Base-by-base conservation (phyloP, 495 filamentous ascomycete genomes). In the Daldinia grandis region DNA sequence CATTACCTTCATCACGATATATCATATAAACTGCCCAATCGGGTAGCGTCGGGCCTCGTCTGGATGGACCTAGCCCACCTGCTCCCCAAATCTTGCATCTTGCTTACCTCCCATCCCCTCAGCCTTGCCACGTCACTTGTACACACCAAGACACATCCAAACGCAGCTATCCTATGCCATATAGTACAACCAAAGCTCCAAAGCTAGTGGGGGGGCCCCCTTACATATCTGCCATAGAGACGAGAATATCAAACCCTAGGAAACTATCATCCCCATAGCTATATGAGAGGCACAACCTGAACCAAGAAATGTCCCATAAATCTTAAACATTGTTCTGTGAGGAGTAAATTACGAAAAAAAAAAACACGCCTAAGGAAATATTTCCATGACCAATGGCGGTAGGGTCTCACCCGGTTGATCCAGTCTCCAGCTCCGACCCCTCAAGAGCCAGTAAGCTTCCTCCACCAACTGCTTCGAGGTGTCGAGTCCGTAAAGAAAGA, bases 381-480 rank as follows among this genome's bases (percentile, higher is more conserved):
- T 33, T 42, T 28, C 53, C 27, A 33, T 17, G 28, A 14, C 64
- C 51, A 31, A 24, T 51, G 8, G 8, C 51, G 12, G 10, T 42
- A 30, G 55, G 8, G 42, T 42, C 35, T 37, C 31, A 14, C 72
- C n/a, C 21, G 21, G 31, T 50, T 30, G 21, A 31, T 40, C 57
- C 47, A 53, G 27, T n/a, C 15, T 58, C 25, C 27, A 57, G 35
- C 33, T 49, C 12, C 12, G 33, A n/a, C 33, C 5, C 25, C 24
- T 67, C 31, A 74, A 35, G 55, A 49, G 24, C 78, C 76, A 17
- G 78, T 78, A 28, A 85, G 76, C 76, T 84, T 85, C 77, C 78
- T 84, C 83, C 84, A 88, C 78, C 86, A 85, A 62, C 84, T 86
- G 68, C 82, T 85, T 49, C 85, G 75, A 59, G 85, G 84, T 2